phyloP scores from a whole-genome alignment of 768 basidiomycete genomes.

The Cubamyces lactineus region DNA sequence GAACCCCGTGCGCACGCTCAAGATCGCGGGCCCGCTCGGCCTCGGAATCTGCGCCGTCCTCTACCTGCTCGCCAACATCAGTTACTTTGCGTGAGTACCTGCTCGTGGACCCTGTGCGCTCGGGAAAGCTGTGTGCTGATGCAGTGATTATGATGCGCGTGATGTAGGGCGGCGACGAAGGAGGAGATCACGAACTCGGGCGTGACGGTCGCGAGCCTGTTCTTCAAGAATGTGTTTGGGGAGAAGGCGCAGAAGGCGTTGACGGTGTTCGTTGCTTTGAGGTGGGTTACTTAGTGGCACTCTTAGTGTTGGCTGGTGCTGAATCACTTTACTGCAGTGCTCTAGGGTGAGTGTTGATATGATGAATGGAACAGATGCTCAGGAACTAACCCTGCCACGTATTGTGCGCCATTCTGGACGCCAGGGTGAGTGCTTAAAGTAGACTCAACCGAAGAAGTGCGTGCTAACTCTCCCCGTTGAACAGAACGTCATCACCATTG shows the following conservation, averaged over 20 bases:
- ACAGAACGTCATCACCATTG: constrained; percentile 32
- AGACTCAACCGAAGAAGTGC: neutral
- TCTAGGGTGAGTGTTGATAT: constrained; percentile 33
- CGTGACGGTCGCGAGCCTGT: constrained; percentile 61
- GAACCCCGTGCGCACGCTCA: constrained; percentile 61
- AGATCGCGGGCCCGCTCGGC: constrained; percentile 63
- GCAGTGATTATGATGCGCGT: neutral
- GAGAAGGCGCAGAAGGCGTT: constrained; percentile 52
- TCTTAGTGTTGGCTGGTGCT: neutral
- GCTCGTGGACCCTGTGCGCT: too few relatives aligned
- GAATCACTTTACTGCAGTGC: constrained; percentile 34
- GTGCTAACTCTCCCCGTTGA: neutral
- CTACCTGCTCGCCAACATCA: constrained; percentile 60
- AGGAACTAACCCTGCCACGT: constrained; percentile 27
- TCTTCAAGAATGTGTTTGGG: constrained; percentile 64
- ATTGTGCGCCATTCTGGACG: constrained; percentile 45
- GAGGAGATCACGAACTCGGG: constrained; percentile 51
- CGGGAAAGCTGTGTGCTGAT: too few relatives aligned
- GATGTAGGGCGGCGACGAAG: constrained; percentile 46
- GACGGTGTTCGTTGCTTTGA: constrained; percentile 60
- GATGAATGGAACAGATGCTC: neutral
- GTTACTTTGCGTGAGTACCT: constrained; percentile 54
- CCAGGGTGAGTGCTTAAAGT: constrained; percentile 24
- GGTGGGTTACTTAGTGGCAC: constrained; percentile 36
- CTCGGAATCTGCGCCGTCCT: constrained; percentile 54